Conservation (phyloP, 208 protist genomes). For the Trypanosoma rangeli region DNA sequence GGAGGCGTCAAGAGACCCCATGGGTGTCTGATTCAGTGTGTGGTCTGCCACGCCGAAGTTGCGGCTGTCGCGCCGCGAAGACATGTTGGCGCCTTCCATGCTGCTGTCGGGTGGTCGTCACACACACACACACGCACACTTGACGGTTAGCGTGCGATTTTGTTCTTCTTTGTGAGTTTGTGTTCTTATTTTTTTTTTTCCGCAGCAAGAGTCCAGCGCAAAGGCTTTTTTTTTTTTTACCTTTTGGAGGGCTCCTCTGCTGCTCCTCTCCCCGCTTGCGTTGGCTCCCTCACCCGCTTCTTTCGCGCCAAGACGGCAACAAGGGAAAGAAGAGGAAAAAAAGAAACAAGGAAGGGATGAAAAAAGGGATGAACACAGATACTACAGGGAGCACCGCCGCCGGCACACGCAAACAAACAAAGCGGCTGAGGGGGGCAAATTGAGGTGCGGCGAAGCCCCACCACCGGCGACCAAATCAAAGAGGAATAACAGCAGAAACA, state of each 20-base stretch:
- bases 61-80: constrained; percentile 9
- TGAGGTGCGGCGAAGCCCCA: too few relatives aligned
- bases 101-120: background rate
- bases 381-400: background rate
- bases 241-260: background rate
- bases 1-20: constrained; percentile 15
- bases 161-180: background rate
- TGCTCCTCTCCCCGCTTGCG: background rate
- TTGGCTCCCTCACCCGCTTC: background rate
- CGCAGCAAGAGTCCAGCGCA: background rate
- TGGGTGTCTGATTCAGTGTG: constrained; percentile 18
- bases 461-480: too few relatives aligned
- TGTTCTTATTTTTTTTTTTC: background rate
- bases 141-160: background rate
- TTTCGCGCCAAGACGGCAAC: background rate
- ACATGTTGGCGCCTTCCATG: constrained; percentile 2
- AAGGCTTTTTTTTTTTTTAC: background rate
- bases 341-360: background rate
- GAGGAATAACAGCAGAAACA: too few relatives aligned
- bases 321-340: background rate
- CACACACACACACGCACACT: background rate
- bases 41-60: background rate
- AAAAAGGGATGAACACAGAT: background rate
- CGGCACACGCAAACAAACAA: background rate
- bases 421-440: background rate